Percentiles rank a stretch among this genome's conserved stretches.
phyloP scores from a whole-genome alignment of 805 yeast species.

The Hanseniaspora lindneri region DNA sequence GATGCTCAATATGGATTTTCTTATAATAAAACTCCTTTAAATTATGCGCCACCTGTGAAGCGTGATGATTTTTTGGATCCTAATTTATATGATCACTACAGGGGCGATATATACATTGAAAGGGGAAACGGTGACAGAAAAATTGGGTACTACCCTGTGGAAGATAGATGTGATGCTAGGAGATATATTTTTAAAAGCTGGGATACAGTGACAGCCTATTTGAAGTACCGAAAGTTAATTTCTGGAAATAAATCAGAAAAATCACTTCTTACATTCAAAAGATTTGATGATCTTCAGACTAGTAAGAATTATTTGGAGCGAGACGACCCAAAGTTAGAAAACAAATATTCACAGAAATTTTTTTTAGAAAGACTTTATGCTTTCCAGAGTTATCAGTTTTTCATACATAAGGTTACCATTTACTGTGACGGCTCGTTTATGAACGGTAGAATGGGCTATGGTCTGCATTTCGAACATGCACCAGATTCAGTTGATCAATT shows the following conservation, averaged over 20 bases:
- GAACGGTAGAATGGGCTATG: constrained; percentile 62
- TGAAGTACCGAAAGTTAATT: neutral
- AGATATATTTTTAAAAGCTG: neutral
- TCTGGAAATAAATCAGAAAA: neutral
- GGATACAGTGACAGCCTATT: neutral
- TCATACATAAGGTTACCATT: too few species aligned
- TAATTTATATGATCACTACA: neutral
- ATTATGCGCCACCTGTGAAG: too few species aligned
- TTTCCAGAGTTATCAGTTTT: too few species aligned
- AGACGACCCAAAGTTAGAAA: neutral
- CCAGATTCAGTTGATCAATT: constrained; percentile 35
- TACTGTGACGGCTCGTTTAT: constrained; percentile 74
- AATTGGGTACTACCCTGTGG: constrained; percentile 9
- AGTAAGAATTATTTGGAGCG: neutral
- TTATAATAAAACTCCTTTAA: too few species aligned
- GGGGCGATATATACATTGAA: neutral
- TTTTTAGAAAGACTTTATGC: too few species aligned
- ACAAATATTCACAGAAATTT: neutral
- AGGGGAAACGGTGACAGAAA: neutral
- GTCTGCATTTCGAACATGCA: constrained; percentile 32
- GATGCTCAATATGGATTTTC: too few species aligned
- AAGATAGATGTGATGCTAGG: neutral
- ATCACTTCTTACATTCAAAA: neutral
- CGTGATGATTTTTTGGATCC: too few species aligned
- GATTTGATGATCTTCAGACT: neutral